A percentile compares a stretch with the other conserved stretches of the same genome.
Conservation (phyloP, 2,329 filamentous ascomycete species). For the Dryadomyces sulphureus region DNA sequence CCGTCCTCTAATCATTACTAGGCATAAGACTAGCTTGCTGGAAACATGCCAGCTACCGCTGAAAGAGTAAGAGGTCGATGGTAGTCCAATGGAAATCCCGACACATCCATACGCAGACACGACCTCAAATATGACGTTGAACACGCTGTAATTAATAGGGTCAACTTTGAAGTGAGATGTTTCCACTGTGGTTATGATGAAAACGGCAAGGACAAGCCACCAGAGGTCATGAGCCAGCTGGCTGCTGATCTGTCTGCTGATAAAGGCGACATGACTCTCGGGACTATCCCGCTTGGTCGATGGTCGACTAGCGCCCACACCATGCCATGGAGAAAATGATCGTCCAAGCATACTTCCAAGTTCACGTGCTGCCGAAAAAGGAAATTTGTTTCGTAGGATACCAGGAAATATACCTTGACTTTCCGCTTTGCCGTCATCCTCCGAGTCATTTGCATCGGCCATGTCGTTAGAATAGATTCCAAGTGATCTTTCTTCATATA, state of each 20-base stretch:
- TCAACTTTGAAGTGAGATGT: slow-evolving; percentile 35
- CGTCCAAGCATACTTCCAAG: slow-evolving; percentile 20
- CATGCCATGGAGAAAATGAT: slow-evolving; percentile 25
- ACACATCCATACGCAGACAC: slow-evolving; percentile 44
- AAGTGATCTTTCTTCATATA: slow-evolving; percentile 55
- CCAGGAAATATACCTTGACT: neutral
- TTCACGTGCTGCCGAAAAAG: neutral
- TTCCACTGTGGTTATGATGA: slow-evolving; percentile 46
- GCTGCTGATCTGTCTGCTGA: slow-evolving; percentile 39
- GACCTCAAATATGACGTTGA: slow-evolving; percentile 43
- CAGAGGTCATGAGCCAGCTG: slow-evolving; percentile 51
- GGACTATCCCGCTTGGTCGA: slow-evolving; percentile 9
- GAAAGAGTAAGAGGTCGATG: slow-evolving; percentile 36
- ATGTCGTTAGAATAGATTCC: slow-evolving; percentile 36
- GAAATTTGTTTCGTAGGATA: neutral
- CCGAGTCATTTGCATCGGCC: neutral
- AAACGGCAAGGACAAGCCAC: slow-evolving; percentile 45
- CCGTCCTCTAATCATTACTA: slow-evolving; percentile 39
- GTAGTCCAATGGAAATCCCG: slow-evolving; percentile 39
- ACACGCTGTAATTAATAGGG: slow-evolving; percentile 38
- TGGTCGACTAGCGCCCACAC: slow-evolving; percentile 20
- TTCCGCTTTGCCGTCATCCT: neutral
- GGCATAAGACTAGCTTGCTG: slow-evolving; percentile 41
- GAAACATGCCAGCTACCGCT: slow-evolving; percentile 32
- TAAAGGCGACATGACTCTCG: slow-evolving; percentile 31